Evolutionary conservation across 2,329 filamentous ascomycete species (phyloP).

Genomic region (Colletotrichum scovillei): DNA sequence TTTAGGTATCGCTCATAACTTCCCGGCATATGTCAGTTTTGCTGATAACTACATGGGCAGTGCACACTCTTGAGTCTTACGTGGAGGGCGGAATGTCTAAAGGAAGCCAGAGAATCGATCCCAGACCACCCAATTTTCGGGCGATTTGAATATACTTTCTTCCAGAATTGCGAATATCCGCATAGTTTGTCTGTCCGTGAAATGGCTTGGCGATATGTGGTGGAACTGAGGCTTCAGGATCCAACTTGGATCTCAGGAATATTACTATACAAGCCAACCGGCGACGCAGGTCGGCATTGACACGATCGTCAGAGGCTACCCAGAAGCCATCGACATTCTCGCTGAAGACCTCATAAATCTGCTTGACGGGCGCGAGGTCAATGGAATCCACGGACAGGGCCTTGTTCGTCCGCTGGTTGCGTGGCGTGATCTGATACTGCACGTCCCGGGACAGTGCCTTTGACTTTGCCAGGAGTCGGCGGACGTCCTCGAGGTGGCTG

Average conservation of each 20-base stretch:
- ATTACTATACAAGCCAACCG: conserved; percentile 44
- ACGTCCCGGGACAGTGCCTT: conserved; percentile 43
- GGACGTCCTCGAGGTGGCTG: conserved; percentile 41
- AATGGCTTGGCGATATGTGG: conserved; percentile 37
- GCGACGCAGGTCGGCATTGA: conserved; percentile 42
- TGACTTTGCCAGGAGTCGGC: conserved; percentile 42
- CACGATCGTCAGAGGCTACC: conserved; percentile 24
- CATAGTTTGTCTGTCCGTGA: conserved; percentile 37
- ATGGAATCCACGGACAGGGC: conserved; percentile 39
- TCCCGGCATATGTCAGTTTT: background rate
- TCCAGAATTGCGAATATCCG: conserved; percentile 45
- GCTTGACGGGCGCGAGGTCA: conserved; percentile 32
- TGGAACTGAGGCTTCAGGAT: conserved; percentile 37
- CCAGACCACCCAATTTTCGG: conserved; percentile 42
- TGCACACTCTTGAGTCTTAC: conserved; percentile 42
- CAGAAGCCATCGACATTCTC: conserved; percentile 42
- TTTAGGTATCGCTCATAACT: conserved; percentile 49
- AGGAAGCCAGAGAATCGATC: conserved; percentile 47
- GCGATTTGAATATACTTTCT: conserved; percentile 50
- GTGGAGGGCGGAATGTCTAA: conserved; percentile 46
- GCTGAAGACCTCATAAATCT: conserved; percentile 29
- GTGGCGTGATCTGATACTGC: conserved; percentile 44
- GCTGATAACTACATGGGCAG: background rate
- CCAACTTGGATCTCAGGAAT: conserved; percentile 44
- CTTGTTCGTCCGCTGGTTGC: conserved; percentile 46